These are phyloP conservation scores for Wickerhamiella sorbophila DNA, from an alignment of 805 yeast species.

Conservation along the genomic window DNA sequence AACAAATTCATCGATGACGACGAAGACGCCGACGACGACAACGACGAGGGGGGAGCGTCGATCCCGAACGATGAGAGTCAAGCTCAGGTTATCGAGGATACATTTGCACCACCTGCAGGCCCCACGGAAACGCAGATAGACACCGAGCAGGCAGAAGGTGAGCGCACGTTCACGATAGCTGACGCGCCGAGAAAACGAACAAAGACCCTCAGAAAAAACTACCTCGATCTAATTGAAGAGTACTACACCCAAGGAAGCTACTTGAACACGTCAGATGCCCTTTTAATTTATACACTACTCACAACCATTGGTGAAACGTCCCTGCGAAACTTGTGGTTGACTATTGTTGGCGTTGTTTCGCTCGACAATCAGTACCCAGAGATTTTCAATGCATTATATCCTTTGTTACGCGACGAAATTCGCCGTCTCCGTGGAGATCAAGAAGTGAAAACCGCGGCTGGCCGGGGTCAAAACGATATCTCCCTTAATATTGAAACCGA, in stretches of 20 bases:
- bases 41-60: conserved; percentile 10
- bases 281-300: conserved; percentile 66
- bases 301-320: conserved; percentile 73
- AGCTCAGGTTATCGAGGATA: conserved; percentile 7
- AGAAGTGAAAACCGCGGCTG: conserved; percentile 10
- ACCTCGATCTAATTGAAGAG: conserved; percentile 43
- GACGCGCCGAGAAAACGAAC: conserved; percentile 18
- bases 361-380: conserved; percentile 55
- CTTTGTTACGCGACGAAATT: conserved; percentile 72
- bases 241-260: conserved; percentile 81
- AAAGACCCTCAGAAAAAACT: conserved; percentile 7
- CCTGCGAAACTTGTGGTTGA: conserved; percentile 60
- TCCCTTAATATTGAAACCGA: conserved; percentile 61
- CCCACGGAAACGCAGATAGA: conserved; percentile 12
- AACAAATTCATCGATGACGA: conserved; percentile 23
- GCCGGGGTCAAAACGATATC: conserved; percentile 19
- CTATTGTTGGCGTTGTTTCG: conserved; percentile 79
- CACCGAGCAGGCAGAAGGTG: conserved; percentile 8
- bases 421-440: conserved; percentile 39
- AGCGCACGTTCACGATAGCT: conserved; percentile 18
- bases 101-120: conserved; percentile 4
- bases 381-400: conserved; percentile 57
- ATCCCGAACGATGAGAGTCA: conserved; percentile 12
- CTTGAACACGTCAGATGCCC: conserved; percentile 55
- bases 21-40: conserved; percentile 11